Percentiles rank a stretch among this genome's conserved stretches.
These are phyloP conservation scores for Pseudonitzschia pungens DNA, from an alignment of 108 stramenopile genomes.

Conservation along the genomic window DNA sequence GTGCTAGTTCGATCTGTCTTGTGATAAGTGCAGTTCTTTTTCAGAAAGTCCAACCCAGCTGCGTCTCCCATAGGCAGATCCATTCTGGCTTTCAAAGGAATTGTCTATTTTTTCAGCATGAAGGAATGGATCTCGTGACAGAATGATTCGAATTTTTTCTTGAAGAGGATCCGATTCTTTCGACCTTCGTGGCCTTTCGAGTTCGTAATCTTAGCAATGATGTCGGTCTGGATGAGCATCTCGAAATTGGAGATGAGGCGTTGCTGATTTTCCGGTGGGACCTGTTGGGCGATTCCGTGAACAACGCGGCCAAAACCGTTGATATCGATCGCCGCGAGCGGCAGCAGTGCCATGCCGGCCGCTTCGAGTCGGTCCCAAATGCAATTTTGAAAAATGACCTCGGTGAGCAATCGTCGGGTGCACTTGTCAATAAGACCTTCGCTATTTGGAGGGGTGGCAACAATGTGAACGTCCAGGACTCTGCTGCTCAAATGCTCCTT, in stretches of 20 bases:
- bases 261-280: slow-evolving; percentile 54
- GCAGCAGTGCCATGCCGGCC: slow-evolving; percentile 60
- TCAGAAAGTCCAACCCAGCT: too few species aligned
- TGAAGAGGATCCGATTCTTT: slow-evolving; percentile 64
- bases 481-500: slow-evolving; percentile 57
- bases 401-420: slow-evolving; percentile 56
- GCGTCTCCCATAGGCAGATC: neutral
- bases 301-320: slow-evolving; percentile 61
- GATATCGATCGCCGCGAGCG: slow-evolving; percentile 65
- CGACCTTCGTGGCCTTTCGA: slow-evolving; percentile 68
- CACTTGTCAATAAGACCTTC: slow-evolving; percentile 65
- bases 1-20: too few species aligned
- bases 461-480: slow-evolving; percentile 32
- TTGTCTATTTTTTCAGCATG: slow-evolving; percentile 50
- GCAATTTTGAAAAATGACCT: slow-evolving; percentile 74
- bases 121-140: slow-evolving; percentile 79
- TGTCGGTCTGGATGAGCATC: slow-evolving; percentile 58
- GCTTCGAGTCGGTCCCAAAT: slow-evolving; percentile 84
- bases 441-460: slow-evolving; percentile 15
- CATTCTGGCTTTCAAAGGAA: neutral
- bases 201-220: slow-evolving; percentile 51
- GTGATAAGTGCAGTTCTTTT: too few species aligned
- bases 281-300: slow-evolving; percentile 51
- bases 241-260: slow-evolving; percentile 63
- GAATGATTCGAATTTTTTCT: slow-evolving; percentile 74